A percentile compares a stretch with the other conserved stretches of the same genome.
Conservation (phyloP, 2,329 filamentous ascomycete species). For the Teratosphaeria destructans region DNA sequence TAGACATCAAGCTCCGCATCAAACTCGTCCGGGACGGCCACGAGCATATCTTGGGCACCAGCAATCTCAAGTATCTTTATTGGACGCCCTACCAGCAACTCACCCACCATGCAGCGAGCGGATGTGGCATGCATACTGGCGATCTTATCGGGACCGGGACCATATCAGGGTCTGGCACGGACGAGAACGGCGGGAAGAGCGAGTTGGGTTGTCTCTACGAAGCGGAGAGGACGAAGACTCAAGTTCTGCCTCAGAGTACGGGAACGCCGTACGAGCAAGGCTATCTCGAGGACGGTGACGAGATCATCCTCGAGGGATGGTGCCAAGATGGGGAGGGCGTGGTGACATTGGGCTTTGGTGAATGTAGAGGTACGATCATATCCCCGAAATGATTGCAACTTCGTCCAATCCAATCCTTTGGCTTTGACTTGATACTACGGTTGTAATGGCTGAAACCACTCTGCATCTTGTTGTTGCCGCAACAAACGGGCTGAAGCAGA, state of each 20-base stretch:
- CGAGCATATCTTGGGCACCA: slow-evolving; percentile 13
- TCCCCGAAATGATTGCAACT: slow-evolving; percentile 6
- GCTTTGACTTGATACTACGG: neutral
- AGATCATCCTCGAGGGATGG: slow-evolving; percentile 23
- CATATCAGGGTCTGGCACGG: slow-evolving; percentile 28
- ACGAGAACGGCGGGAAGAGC: slow-evolving; percentile 20
- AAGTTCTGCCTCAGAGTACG: slow-evolving; percentile 23
- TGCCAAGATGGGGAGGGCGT: slow-evolving; percentile 18
- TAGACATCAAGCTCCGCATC: slow-evolving; percentile 24
- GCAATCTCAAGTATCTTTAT: slow-evolving; percentile 31
- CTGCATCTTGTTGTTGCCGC: neutral
- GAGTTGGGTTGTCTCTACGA: slow-evolving; percentile 36
- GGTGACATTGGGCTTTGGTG: slow-evolving; percentile 19
- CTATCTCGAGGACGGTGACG: slow-evolving; percentile 34
- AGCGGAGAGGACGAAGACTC: slow-evolving; percentile 20
- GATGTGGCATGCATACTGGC: slow-evolving; percentile 31
- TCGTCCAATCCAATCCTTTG: neutral
- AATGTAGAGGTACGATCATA: slow-evolving; percentile 18
- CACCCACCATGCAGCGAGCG: slow-evolving; percentile 34
- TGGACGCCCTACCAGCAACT: slow-evolving; percentile 39
- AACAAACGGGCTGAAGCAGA: neutral
- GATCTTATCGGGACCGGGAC: slow-evolving; percentile 37
- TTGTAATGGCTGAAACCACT: neutral
- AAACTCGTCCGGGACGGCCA: slow-evolving; percentile 17
- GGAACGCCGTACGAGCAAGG: slow-evolving; percentile 22